phyloP scores from a whole-genome alignment of 805 yeast species.

The Spathaspora passalidarum region DNA sequence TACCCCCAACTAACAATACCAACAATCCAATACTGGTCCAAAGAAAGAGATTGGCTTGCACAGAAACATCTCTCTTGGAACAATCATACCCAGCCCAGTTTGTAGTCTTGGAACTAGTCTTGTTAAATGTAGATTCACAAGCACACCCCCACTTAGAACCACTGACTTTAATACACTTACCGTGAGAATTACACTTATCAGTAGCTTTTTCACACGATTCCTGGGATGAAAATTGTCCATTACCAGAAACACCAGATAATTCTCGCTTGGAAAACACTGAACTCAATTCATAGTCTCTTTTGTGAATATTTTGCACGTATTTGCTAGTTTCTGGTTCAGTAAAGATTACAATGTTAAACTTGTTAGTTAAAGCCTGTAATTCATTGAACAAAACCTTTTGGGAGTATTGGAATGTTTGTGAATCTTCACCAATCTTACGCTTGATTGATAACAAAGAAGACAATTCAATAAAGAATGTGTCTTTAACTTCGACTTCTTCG shows the following conservation, averaged over 20 bases:
- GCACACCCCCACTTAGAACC: slow-evolving; percentile 48
- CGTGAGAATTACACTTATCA: slow-evolving; percentile 51
- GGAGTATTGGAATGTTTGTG: slow-evolving; percentile 41
- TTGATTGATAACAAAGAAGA: slow-evolving; percentile 42
- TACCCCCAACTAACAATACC: slow-evolving; percentile 47
- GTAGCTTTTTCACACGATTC: slow-evolving; percentile 48
- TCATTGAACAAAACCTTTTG: slow-evolving; percentile 30
- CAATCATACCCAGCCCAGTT: slow-evolving; percentile 61
- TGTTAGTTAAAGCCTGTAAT: slow-evolving; percentile 17
- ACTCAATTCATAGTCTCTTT: slow-evolving; percentile 19
- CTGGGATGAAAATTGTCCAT: slow-evolving; percentile 32
- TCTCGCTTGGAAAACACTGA: slow-evolving; percentile 9
- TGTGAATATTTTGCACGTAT: slow-evolving; percentile 10
- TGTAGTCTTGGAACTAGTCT: slow-evolving; percentile 43
- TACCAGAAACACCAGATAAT: slow-evolving; percentile 18
- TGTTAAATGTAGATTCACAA: slow-evolving; percentile 45
- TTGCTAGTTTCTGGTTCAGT: slow-evolving; percentile 11
- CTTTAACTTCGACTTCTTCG: slow-evolving; percentile 11
- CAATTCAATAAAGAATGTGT: slow-evolving; percentile 35
- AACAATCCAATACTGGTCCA: slow-evolving; percentile 58
- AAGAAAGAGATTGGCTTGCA: slow-evolving; percentile 63
- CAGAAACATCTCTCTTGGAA: slow-evolving; percentile 63
- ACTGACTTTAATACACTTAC: slow-evolving; percentile 39
- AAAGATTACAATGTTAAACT: slow-evolving; percentile 27
- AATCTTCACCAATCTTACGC: slow-evolving; percentile 40